Percentiles rank a stretch among this genome's conserved stretches.
phyloP scores from a whole-genome alignment of 108 stramenopile species.

The Pseudonitzschia multiseries region DNA sequence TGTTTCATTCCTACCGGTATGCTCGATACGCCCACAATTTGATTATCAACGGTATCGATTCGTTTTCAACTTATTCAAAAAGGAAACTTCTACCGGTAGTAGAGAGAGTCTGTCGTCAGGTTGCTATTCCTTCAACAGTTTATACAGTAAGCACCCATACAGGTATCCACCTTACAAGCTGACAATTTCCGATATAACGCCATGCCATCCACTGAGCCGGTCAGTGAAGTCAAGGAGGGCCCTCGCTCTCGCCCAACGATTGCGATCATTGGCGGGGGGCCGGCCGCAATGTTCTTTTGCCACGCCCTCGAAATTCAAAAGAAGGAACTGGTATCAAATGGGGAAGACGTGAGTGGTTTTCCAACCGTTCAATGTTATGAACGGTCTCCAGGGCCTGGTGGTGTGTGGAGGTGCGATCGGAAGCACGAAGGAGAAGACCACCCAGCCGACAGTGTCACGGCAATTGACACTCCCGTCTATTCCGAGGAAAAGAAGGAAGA shows the following conservation, averaged over 20 bases:
- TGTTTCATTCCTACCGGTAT: too few relatives aligned
- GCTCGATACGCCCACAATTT: too few relatives aligned
- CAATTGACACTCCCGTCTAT: not conserved
- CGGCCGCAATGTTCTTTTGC: slow-evolving; percentile 58
- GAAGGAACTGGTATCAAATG: slow-evolving; percentile 12
- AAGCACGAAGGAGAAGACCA: slow-evolving; percentile 2
- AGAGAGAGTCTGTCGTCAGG: too few relatives aligned
- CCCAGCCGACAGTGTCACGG: not conserved
- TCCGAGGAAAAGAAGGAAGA: slow-evolving; percentile 8
- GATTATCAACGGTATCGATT: too few relatives aligned
- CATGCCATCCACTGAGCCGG: not conserved
- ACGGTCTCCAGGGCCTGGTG: slow-evolving; percentile 34
- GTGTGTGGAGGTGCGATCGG: slow-evolving; percentile 36
- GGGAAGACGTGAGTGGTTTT: not conserved
- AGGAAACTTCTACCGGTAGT: too few relatives aligned
- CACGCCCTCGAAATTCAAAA: slow-evolving; percentile 45
- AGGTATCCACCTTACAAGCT: too few relatives aligned
- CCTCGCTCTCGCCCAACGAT: slow-evolving; percentile 11
- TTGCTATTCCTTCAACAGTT: too few relatives aligned
- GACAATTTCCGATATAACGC: not conserved
- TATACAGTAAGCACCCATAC: too few relatives aligned
- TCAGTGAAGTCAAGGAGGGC: not conserved
- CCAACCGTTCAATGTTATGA: slow-evolving; percentile 38
- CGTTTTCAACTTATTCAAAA: too few relatives aligned
- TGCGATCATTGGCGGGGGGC: slow-evolving; percentile 54